These are phyloP conservation scores for Meira nashicola DNA, from an alignment of 1,284 basidiomycete species.

Conservation along the genomic window DNA sequence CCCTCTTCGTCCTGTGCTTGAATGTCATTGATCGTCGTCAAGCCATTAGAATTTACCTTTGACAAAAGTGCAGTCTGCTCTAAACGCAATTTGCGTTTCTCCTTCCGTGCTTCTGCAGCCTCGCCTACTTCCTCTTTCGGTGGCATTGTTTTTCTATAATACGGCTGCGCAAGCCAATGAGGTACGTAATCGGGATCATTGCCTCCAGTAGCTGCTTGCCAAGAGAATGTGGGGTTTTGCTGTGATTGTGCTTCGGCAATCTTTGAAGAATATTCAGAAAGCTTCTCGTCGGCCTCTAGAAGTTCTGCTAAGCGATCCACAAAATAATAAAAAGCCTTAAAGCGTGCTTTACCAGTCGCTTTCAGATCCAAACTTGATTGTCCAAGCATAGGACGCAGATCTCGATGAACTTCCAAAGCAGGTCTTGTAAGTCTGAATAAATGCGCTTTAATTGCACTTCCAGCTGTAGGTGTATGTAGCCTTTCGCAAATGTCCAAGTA, in stretches of 20 bases:
- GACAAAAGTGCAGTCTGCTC: neutral
- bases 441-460: constrained; percentile 81
- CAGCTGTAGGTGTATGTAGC: constrained; percentile 68
- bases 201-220: constrained; percentile 22
- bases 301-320: constrained; percentile 65
- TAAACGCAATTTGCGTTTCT: neutral
- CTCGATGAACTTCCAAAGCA: constrained; percentile 65
- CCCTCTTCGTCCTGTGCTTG: constrained; percentile 5
- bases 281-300: constrained; percentile 53
- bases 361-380: constrained; percentile 40
- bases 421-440: constrained; percentile 86
- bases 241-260: constrained; percentile 19
- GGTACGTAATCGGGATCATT: constrained; percentile 60
- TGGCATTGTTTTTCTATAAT: constrained; percentile 61
- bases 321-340: constrained; percentile 61
- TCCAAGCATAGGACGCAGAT: constrained; percentile 70
- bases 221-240: constrained; percentile 10
- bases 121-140: neutral
- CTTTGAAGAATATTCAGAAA: constrained; percentile 14
- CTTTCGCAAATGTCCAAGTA: constrained; percentile 76
- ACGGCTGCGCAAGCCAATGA: constrained; percentile 80
- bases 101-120: constrained; percentile 12
- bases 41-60: neutral
- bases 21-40: neutral
- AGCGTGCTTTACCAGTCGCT: constrained; percentile 53